A percentile compares a stretch with the other conserved stretches of the same genome.
Conservation (phyloP, 108 stramenopile genomes). For the Skeletonema menzelii region DNA sequence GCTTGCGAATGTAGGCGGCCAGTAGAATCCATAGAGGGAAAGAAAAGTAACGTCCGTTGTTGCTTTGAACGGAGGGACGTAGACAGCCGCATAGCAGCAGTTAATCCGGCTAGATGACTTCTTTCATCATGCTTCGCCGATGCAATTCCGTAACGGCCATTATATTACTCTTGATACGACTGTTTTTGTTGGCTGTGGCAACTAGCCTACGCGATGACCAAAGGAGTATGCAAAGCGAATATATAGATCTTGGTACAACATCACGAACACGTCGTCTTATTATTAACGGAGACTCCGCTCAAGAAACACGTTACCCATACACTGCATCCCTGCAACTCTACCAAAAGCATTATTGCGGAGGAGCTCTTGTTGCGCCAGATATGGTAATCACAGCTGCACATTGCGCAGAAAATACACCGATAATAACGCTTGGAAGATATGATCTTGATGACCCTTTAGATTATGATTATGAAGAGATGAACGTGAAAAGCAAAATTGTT, state of each 20-base stretch:
- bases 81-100: too few species aligned
- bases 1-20: too few species aligned
- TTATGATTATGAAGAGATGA: slow-evolving; percentile 21
- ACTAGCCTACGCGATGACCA: neutral
- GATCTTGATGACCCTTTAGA: slow-evolving; percentile 20
- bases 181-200: too few species aligned
- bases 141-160: too few species aligned
- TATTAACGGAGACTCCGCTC: slow-evolving; percentile 22
- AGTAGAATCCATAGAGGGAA: too few species aligned
- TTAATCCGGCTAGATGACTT: neutral
- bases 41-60: too few species aligned
- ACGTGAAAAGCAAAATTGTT: neutral
- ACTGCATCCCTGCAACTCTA: slow-evolving; percentile 33
- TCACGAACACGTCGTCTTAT: neutral
- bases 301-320: slow-evolving; percentile 26
- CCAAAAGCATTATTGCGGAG: slow-evolving; percentile 33
- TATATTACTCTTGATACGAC: too few species aligned
- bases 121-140: too few species aligned
- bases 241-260: neutral
- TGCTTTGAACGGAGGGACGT: too few species aligned
- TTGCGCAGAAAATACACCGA: slow-evolving; percentile 9
- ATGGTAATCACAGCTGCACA: slow-evolving; percentile 41
- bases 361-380: slow-evolving; percentile 30
- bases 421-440: slow-evolving; percentile 23
- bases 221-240: neutral